Base-by-base conservation (phyloP, 352 stramenopile species). In the Globisporangium solare region DNA sequence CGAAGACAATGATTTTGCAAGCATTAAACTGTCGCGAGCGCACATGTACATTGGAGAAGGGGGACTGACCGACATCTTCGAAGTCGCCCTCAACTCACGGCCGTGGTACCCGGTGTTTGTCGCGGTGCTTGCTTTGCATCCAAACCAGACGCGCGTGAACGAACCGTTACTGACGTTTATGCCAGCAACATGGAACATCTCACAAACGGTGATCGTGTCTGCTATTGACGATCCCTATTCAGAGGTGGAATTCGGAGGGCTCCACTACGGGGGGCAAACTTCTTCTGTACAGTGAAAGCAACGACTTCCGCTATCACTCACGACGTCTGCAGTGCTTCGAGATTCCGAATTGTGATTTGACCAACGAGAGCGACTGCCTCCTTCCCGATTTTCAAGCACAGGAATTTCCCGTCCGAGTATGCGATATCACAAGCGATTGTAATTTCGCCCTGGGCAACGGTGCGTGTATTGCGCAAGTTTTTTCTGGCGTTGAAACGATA, bases 31-130 rank as follows among this genome's bases (percentile, higher is more conserved):
- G 2, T 87, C 79, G 1, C 72, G 82, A 20, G 58, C 65, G 6
- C 78, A 89, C 31, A 22, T 88, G 50, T 90, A 83, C 56, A 61
- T 83, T 0, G 77, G 60, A 6, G 82, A 92, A 69, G 79, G 79
- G 12, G 74, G 75, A 1, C 62, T 67, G 6, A 61, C 72, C 6
- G 82, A 92, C 51, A 71, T 55, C 17, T 92, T 90, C 51, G 56
- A 74, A 0, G 56, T 92, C 1, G 70, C 83, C 17, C 56, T 92
- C 18, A 76, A 35, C 2, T 88, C 82, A 1, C 59, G 59, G 35
- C 82, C 82, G 0, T 92, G 79, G 82, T 59, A 83, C 55, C 61
- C 79, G 0, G 82, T 92, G 0, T 66, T 53, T 0, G 67, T 92
- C 6, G 60, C 62, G 1, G 63, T 86, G 21, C 24, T 77, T 10